Conservation (phyloP, 345 rosid genomes). For the Adansonia digitata region DNA sequence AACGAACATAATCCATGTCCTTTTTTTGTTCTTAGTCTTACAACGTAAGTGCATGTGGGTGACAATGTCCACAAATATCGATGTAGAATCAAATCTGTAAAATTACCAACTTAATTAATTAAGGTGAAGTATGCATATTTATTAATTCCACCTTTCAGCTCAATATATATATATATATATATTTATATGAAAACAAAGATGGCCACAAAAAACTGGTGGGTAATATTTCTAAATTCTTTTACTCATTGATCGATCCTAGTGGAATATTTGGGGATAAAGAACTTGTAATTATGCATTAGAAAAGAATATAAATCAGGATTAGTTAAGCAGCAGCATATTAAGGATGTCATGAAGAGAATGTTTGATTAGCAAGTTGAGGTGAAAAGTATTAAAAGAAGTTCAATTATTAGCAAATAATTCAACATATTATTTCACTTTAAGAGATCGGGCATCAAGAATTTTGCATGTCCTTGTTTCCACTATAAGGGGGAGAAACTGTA, state of each 20-base stretch:
- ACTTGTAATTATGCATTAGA: background rate
- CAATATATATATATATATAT: background rate
- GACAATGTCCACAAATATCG: background rate
- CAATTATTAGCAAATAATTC: conserved; percentile 28
- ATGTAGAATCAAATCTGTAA: conserved; percentile 4
- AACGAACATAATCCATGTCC: background rate
- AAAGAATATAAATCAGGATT: background rate
- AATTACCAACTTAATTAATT: background rate
- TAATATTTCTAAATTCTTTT: background rate
- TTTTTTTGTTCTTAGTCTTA: background rate
- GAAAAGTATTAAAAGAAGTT: conserved; percentile 18
- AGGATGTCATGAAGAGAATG: conserved; percentile 20
- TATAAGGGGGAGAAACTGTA: background rate
- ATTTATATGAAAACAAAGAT: background rate
- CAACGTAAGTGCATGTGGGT: background rate
- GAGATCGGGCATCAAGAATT: background rate
- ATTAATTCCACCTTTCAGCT: background rate
- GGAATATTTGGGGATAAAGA: conserved; percentile 6
- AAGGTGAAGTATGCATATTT: background rate
- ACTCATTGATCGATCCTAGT: background rate
- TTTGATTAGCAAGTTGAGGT: conserved; percentile 26
- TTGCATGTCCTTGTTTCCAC: conserved; percentile 25
- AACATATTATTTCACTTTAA: conserved; percentile 4
- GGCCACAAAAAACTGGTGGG: background rate
- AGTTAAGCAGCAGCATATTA: background rate